Base-by-base conservation (phyloP, 495 filamentous ascomycete genomes). In the Arthonia radiata region DNA sequence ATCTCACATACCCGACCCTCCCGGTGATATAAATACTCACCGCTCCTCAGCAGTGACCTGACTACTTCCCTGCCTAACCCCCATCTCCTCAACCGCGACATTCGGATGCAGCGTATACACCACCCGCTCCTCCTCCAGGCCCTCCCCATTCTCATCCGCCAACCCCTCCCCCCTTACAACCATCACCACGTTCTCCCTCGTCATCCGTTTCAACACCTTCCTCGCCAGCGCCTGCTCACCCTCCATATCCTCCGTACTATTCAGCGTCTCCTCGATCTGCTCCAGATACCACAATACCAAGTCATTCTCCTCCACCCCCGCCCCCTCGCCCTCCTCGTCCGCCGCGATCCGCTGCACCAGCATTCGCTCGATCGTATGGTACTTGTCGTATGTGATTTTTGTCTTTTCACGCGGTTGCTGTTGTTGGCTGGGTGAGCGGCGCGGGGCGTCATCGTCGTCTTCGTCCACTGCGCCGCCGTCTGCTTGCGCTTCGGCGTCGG, bases 51-150 rank as follows among this genome's bases (percentile, higher is more conserved):
- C n/a, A n/a, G n/a, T n/a, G n/a, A n/a, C n/a, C n/a, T n/a, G n/a
- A n/a, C n/a, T n/a, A n/a, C n/a, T n/a, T n/a, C n/a, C n/a, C n/a
- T n/a, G n/a, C n/a, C n/a, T n/a, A n/a, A n/a, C n/a, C n/a, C n/a
- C n/a, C n/a, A n/a, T n/a, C n/a, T 74, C 70, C 40, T 91, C 80
- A 13, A 82, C 58, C 1, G 77, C 75, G 39, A 78, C 86, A 45
- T 94, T 93, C 12, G 86, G 86, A 59, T 97, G 86, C 41, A 97
- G 35, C 9, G 93, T 77, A 48, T 93, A 97, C 16, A 90, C 63
- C 4, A 69, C 55, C 47, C 59, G 64, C 6, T 53, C 59, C 2
- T 41, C 54, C 18, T 59, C 53, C 11, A 53, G 41, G 2, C 53
- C 53, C 22, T 58, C 53, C 1, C 59, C 61, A 9, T 46, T 51